Evolutionary conservation across 768 basidiomycete species (phyloP), one percentile per base, ranked within the genome.

Genomic region (Fomitopsis pulvina): DNA sequence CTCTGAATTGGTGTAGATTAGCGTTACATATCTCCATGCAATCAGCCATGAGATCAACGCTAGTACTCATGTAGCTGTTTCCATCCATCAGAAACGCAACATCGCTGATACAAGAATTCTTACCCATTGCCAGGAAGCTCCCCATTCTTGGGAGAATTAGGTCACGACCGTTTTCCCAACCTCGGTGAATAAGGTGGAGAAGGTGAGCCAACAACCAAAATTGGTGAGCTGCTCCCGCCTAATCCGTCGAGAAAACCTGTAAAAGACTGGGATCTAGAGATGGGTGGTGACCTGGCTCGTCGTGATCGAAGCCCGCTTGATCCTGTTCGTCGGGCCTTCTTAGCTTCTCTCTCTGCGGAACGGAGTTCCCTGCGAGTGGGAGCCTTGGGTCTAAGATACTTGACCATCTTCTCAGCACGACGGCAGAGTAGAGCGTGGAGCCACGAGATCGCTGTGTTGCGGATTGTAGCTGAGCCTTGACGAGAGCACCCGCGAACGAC

Each of bases 151-250:
- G 34, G 34, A 16, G 34, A 37, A 18, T 18, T 18, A 5, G 34
- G 34, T 12, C 21, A 22, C 4, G 41, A 32, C 34, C 43, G 20
- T 41, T 29, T 16, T 40, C 48, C 26, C 43, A 41, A 22, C 24
- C n/a, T 41, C 10, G 21, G 24, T 22, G 41, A 21, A 28, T n/a
- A 20, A 25, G 18, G 25, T 20, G 26, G 54, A 26, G 41, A 45
- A n/a, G 30, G 34, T 25, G 46, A 39, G 20, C 34, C n/a, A 4
- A 27, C 27, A 24, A 52, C 39, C 14, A 41, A 18, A 38, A 55
- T 55, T 6, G 54, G 54, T 39, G 44, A 47, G 41, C 40, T 47
- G 11, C 45, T 37, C 27, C 54, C 54, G 34, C 50, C 54, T 12
- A 28, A 14, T 37, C 18, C 34, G 18, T 37, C 18, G 14, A 37